phyloP scores from a whole-genome alignment of 176 grass and related monocot species.

The Juncus effusus region DNA sequence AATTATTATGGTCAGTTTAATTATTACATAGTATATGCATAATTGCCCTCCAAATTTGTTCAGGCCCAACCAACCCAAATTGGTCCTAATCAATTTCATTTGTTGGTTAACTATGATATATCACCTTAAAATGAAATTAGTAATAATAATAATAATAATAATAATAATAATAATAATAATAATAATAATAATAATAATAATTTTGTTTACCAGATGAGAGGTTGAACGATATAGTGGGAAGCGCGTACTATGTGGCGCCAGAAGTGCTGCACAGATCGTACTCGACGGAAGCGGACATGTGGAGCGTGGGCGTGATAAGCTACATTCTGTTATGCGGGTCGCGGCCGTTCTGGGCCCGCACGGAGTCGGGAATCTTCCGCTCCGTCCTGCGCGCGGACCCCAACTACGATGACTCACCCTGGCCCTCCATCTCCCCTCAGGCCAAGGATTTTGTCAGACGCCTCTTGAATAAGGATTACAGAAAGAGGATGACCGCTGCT shows the following conservation, averaged over 20 bases:
- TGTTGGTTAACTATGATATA: neutral
- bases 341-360: conserved; percentile 96
- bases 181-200: neutral
- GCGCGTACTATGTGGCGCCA: conserved; percentile 98
- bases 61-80: neutral
- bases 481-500: conserved; percentile 96
- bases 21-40: neutral
- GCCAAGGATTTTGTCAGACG: conserved; percentile 99
- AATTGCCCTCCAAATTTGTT: neutral
- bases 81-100: neutral
- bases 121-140: neutral
- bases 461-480: conserved; percentile 96
- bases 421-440: conserved; percentile 67
- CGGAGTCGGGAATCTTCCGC: conserved; percentile 98
- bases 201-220: conserved; percentile 79
- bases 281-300: conserved; percentile 95
- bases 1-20: conserved; percentile 5
- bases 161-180: too few species aligned
- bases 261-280: conserved; percentile 97
- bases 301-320: conserved; percentile 96
- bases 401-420: conserved; percentile 83
- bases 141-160: neutral
- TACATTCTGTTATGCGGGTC: conserved; percentile 97
- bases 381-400: conserved; percentile 95
- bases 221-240: conserved; percentile 98